A percentile compares a stretch with the other conserved stretches of the same genome.
phyloP scores from a whole-genome alignment of 495 filamentous ascomycete species.

The Mycothermus thermophilus region DNA sequence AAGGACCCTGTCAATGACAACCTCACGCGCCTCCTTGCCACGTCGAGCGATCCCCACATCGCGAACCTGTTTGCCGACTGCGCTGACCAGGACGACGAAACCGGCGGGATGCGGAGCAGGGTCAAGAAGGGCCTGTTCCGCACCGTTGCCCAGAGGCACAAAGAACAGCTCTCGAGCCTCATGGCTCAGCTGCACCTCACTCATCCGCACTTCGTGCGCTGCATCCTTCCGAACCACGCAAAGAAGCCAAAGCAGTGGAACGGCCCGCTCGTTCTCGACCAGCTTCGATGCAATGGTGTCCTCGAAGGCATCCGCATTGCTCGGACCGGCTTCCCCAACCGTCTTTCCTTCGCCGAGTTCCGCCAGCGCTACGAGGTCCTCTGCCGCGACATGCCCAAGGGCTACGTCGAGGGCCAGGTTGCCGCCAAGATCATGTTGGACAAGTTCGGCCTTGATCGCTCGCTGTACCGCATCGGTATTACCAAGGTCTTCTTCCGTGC shows the following conservation, averaged over 20 bases:
- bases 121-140: conserved; percentile 98
- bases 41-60: conserved; percentile 68
- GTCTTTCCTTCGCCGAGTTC: conserved; percentile 85
- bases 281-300: conserved; percentile 95
- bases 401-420: conserved; percentile 79
- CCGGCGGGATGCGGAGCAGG: conserved; percentile 53
- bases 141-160: conserved; percentile 93
- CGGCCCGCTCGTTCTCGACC: conserved; percentile 80
- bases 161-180: conserved; percentile 85
- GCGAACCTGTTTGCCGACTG: conserved; percentile 81
- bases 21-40: conserved; percentile 72
- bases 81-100: conserved; percentile 54
- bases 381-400: conserved; percentile 75
- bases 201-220: conserved; percentile 96
- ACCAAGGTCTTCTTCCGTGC: conserved; percentile 98
- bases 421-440: conserved; percentile 79
- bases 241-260: conserved; percentile 91
- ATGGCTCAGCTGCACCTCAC: conserved; percentile 95
- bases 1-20: conserved; percentile 98
- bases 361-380: conserved; percentile 95
- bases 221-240: conserved; percentile 96
- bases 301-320: conserved; percentile 96
- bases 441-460: conserved; percentile 67
- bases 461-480: conserved; percentile 82
- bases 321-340: conserved; percentile 94